Conservation (phyloP, 805 yeast species). For the Yamadazyma phyllophila region DNA sequence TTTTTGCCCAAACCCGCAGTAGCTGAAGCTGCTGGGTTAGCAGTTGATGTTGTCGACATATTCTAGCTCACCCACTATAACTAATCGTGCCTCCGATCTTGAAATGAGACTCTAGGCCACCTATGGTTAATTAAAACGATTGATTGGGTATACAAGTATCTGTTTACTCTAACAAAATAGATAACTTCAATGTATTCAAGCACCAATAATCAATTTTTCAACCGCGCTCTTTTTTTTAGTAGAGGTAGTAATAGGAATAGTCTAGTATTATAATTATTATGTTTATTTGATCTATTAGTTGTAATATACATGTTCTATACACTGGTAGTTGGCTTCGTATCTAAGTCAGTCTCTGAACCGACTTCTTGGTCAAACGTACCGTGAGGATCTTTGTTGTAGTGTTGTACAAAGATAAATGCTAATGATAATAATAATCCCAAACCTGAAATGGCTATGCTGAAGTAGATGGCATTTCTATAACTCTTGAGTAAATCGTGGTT, state of each 20-base stretch:
- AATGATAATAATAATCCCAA: slow-evolving; percentile 36
- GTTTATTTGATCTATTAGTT: not conserved
- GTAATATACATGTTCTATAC: not conserved
- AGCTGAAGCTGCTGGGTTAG: slow-evolving; percentile 2
- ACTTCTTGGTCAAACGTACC: slow-evolving; percentile 11
- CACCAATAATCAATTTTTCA: slow-evolving; percentile 7
- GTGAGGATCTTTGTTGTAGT: slow-evolving; percentile 6
- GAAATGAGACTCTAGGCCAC: not conserved
- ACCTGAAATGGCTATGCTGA: slow-evolving; percentile 61
- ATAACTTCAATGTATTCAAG: not conserved
- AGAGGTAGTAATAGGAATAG: not conserved
- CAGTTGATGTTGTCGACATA: slow-evolving; percentile 5
- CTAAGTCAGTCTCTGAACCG: not conserved
- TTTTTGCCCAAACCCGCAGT: slow-evolving; percentile 1
- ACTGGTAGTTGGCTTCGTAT: not conserved
- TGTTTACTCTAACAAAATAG: slow-evolving; percentile 1
- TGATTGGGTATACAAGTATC: slow-evolving; percentile 5
- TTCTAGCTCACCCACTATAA: not conserved
- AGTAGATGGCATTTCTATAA: slow-evolving; percentile 56
- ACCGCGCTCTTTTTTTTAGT: slow-evolving; percentile 3
- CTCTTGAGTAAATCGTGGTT: slow-evolving; percentile 31
- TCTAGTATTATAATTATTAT: not conserved
- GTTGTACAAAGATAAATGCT: slow-evolving; percentile 23
- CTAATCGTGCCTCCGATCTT: not conserved
- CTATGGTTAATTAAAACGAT: not conserved